phyloP scores from a whole-genome alignment of 2,329 filamentous ascomycete species.

The Aspergillus calidoustus region DNA sequence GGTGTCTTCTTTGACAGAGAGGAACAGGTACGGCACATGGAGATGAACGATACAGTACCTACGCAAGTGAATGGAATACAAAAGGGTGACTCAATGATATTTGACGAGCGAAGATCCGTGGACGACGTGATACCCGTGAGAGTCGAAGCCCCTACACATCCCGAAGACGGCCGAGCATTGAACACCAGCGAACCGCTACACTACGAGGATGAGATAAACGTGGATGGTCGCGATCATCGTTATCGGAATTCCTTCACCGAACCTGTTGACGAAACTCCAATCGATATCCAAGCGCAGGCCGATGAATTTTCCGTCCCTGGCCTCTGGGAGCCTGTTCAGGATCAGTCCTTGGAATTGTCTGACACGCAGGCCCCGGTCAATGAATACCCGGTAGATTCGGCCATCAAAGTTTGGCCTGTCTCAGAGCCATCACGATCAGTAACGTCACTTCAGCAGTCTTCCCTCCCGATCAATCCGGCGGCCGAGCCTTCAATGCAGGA shows the following conservation, averaged over 20 bases:
- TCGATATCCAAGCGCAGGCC: slow-evolving; percentile 19
- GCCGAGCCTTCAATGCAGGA: slow-evolving; percentile 16
- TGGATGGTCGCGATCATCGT: slow-evolving; percentile 23
- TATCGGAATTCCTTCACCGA: slow-evolving; percentile 17
- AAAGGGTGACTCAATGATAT: background rate
- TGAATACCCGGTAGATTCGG: slow-evolving; percentile 3
- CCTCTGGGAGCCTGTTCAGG: slow-evolving; percentile 18
- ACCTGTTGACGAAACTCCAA: slow-evolving; percentile 11
- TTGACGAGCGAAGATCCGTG: background rate
- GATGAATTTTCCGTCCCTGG: slow-evolving; percentile 31
- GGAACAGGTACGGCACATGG: background rate
- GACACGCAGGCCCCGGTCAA: slow-evolving; percentile 16
- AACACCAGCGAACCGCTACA: slow-evolving; percentile 4
- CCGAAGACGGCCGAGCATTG: background rate
- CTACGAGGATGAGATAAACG: slow-evolving; percentile 25
- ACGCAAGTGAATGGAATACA: slow-evolving; percentile 4
- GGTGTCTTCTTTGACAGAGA: background rate
- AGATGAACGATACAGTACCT: background rate
- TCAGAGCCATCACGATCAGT: slow-evolving; percentile 21
- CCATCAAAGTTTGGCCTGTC: slow-evolving; percentile 18
- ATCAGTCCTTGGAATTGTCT: slow-evolving; percentile 21
- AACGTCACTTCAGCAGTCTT: slow-evolving; percentile 35
- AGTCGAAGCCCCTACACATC: background rate
- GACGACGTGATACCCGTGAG: slow-evolving; percentile 3
- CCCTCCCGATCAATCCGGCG: slow-evolving; percentile 40